phyloP scores from a whole-genome alignment of 352 stramenopile genomes.

The Blastocystis sp. region DNA sequence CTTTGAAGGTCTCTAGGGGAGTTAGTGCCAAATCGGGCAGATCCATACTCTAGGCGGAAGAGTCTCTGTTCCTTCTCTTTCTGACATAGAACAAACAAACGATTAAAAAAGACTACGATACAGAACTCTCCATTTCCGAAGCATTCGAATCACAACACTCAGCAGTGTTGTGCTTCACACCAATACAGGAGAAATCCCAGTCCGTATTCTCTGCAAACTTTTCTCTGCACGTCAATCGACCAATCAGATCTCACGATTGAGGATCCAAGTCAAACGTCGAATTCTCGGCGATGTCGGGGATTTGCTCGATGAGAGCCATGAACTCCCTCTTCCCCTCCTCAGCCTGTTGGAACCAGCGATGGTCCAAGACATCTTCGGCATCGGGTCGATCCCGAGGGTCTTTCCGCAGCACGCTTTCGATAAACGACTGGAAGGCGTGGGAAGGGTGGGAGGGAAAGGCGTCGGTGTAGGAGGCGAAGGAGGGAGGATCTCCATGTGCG shows the following conservation, averaged over 20 bases:
- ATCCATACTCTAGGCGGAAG: background rate
- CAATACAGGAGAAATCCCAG: background rate
- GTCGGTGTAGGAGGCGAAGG: slow-evolving; percentile 13
- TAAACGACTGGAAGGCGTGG: background rate
- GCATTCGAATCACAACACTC: background rate
- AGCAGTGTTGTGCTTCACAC: background rate
- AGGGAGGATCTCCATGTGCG: background rate
- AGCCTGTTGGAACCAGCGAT: background rate
- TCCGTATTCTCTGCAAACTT: background rate
- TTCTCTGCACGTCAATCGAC: background rate
- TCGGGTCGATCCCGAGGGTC: background rate
- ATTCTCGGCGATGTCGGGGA: background rate
- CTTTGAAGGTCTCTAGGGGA: background rate
- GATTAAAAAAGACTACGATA: background rate
- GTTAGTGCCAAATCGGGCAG: background rate
- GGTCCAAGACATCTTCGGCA: background rate
- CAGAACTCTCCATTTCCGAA: background rate
- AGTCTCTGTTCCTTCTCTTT: background rate
- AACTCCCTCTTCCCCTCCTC: background rate
- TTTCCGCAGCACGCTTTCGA: slow-evolving; percentile 1
- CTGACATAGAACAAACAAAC: background rate
- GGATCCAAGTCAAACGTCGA: background rate
- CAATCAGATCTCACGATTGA: background rate
- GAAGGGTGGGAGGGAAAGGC: background rate
- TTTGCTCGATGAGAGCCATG: background rate